Percentiles rank a stretch among this genome's conserved stretches.
Evolutionary conservation across 2,329 filamentous ascomycete genomes (phyloP).

Genomic region (Shiraia sp.): DNA sequence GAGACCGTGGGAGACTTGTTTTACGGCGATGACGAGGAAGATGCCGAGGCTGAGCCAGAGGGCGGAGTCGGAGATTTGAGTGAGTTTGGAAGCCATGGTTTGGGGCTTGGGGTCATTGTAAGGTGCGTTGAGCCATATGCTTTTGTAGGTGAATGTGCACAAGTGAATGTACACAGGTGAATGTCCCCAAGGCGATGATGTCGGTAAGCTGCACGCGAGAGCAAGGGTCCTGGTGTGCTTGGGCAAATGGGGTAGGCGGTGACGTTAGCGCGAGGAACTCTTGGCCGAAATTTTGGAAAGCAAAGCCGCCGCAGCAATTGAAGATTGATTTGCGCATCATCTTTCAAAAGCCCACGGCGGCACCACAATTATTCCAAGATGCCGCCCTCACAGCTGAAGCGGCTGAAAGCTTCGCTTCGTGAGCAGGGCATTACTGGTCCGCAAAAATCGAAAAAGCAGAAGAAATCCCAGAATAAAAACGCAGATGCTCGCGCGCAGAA

Average conservation of each 20-base stretch:
- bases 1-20: slow-evolving; percentile 63
- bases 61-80: slow-evolving; percentile 50
- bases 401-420: slow-evolving; percentile 85
- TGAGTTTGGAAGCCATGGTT: slow-evolving; percentile 41
- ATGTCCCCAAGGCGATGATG: slow-evolving; percentile 18
- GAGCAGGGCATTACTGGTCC: slow-evolving; percentile 90
- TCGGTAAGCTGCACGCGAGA: slow-evolving; percentile 11
- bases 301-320: slow-evolving; percentile 6
- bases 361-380: slow-evolving; percentile 53
- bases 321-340: background rate
- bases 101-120: slow-evolving; percentile 15
- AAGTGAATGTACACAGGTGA: slow-evolving; percentile 2
- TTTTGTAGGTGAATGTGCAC: background rate
- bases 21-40: slow-evolving; percentile 62
- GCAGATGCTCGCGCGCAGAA: slow-evolving; percentile 77
- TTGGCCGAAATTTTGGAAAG: slow-evolving; percentile 24
- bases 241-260: slow-evolving; percentile 12
- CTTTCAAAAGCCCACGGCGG: slow-evolving; percentile 3
- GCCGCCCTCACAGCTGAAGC: slow-evolving; percentile 95
- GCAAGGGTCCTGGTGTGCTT: slow-evolving; percentile 14
- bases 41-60: slow-evolving; percentile 56
- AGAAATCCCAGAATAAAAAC: slow-evolving; percentile 70
- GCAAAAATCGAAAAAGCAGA: slow-evolving; percentile 92
- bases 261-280: too few relatives aligned
- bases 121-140: slow-evolving; percentile 1